Evolutionary conservation across 2,329 filamentous ascomycete genomes (phyloP), one percentile per base, ranked within the genome.

Genomic region (Alternaria burnsii): DNA sequence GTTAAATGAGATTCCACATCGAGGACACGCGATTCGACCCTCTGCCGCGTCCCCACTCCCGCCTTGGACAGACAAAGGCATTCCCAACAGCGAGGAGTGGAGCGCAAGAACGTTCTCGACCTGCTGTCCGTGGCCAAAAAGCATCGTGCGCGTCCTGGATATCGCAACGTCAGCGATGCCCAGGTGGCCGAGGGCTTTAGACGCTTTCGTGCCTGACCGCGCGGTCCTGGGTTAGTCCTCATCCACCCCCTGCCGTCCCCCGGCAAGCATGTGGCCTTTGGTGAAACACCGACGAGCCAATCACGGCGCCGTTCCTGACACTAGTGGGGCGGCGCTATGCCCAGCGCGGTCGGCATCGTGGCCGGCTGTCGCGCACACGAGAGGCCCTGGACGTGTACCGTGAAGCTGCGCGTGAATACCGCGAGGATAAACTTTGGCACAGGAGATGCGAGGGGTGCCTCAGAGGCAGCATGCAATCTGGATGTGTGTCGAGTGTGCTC

Each of bases 41-140:
- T 50, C 26, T 26, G 26, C 41, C 41, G 56, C 36, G 56, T 40
- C 48, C 20, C 48, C 41, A 54, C 55, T n/a, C 22, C 14, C 34
- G 42, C 34, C 41, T 32, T 20, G 36, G 22, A 40, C 40, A 30
- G 44, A 34, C 34, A 38, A 16, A 41, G 28, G 41, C 34, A 34
- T 22, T 50, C 46, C 53, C 58, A 57, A 57, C 53, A 60, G 32
- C 32, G 26, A 30, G 28, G 18, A 41, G 58, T 57, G 53, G 53
- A 60, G 28, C 52, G 40, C 32, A 34, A 41, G 41, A 50, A 47
- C 22, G 52, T 56, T 59, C 57, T 59, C 57, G 57, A 36, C 52
- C 52, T 24, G 57, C 12, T 20, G 32, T 32, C 22, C 52, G 52
- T 34, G 38, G 52, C 46, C 7, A 38, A 59, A 53, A 59, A 59